Evolutionary conservation across 2,329 filamentous ascomycete genomes (phyloP).

Genomic region (Akanthomyces dipterigenus): DNA sequence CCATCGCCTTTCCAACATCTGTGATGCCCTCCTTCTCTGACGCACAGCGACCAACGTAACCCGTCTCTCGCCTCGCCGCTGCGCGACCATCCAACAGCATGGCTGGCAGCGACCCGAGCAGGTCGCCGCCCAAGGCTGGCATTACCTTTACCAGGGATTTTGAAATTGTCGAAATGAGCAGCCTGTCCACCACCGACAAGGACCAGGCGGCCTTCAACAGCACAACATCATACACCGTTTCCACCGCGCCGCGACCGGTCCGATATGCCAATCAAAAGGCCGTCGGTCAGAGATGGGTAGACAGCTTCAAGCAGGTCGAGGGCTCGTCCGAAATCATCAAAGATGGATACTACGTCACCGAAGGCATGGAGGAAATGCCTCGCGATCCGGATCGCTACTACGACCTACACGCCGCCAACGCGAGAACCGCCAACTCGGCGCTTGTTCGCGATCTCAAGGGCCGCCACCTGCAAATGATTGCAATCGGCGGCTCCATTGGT

Average conservation of each 20-base stretch:
- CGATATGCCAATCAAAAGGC: slow-evolving; percentile 9
- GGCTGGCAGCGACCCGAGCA: background rate
- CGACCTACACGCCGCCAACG: slow-evolving; percentile 7
- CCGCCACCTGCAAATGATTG: slow-evolving; percentile 12
- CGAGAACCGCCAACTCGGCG: slow-evolving; percentile 9
- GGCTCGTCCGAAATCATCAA: slow-evolving; percentile 2
- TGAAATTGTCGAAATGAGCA: slow-evolving; percentile 11
- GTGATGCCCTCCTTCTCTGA: background rate
- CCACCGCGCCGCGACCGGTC: slow-evolving; percentile 6
- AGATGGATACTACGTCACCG: slow-evolving; percentile 9
- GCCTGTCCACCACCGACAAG: slow-evolving; percentile 6
- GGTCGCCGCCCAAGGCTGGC: slow-evolving; percentile 9
- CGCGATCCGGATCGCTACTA: slow-evolving; percentile 4
- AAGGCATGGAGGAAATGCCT: slow-evolving; percentile 6
- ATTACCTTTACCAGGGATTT: slow-evolving; percentile 11
- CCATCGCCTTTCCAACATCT: background rate
- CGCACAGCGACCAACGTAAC: background rate
- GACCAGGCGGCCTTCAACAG: background rate
- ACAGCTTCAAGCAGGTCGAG: slow-evolving; percentile 10
- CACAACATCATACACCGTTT: slow-evolving; percentile 6
- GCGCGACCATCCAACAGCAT: background rate
- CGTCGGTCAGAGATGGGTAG: slow-evolving; percentile 7
- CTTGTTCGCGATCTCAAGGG: slow-evolving; percentile 10
- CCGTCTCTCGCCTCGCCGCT: background rate
- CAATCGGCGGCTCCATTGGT: slow-evolving; percentile 10